Base-by-base conservation (phyloP, 352 stramenopile genomes). In the Phytophthora ramorum region DNA sequence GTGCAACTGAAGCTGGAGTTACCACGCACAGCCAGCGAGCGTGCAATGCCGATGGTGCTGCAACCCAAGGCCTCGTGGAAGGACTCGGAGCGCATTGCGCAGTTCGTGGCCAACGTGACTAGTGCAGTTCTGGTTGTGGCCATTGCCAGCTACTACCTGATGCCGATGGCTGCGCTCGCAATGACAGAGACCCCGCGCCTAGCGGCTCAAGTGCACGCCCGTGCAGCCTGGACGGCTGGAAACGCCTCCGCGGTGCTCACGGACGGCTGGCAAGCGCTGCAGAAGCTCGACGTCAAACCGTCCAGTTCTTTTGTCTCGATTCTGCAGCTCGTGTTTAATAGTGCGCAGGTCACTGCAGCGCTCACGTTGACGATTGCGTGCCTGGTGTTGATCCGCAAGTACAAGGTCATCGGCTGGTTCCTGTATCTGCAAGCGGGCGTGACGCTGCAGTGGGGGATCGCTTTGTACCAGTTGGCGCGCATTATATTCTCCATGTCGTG, bases 321-420 rank as follows among this genome's bases (percentile, higher is more conserved):
- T 54, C 41, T 65, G 45, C 41, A 65, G 28, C 53, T 73, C 17
- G 66, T 85, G 14, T 59, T 41, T 14, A 74, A 67, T 2, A 77
- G 83, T 35, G 68, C 76, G 2, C 70, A 71, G 30, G 73, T 85
- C 46, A 55, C 83, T 32, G 77, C 75, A 4, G 76, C 81, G 2
- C 69, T 78, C 8, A 41, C 74, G 0, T 57, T 71, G 22, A 66
- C 76, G 5, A 32, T 72, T 20, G 48, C 66, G 0, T 55, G 68
- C 12, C 51, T 76, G 14, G 63, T 75, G 20, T 58, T 90, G 14
- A 61, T 79, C 7, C 41, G 81, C 37, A 88, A 88, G 66, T 91
- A 82, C 69, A 85, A 89, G 37, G 76, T 58, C 56, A 69, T 90
- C 28, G 83, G 82, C 10, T 92, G 82, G 79, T 89, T 82, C 49